phyloP scores from a whole-genome alignment of 345 rosid species.

The Eucalyptus regnans region DNA sequence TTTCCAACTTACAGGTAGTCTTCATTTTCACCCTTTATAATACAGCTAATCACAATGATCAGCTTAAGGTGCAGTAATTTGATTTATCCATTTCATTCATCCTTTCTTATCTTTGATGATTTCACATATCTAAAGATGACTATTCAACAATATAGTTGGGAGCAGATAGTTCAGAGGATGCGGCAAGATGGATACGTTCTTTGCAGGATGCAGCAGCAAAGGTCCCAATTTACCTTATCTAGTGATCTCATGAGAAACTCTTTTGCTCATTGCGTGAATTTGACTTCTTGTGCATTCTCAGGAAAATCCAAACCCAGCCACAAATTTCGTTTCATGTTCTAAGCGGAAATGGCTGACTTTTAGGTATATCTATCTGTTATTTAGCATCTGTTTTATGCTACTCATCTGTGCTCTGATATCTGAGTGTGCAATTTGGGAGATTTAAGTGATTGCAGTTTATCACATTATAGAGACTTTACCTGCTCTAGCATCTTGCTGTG shows the following conservation, averaged over 20 bases:
- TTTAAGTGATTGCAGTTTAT: not conserved
- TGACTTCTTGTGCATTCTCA: slow-evolving; percentile 9
- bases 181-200: slow-evolving; percentile 74
- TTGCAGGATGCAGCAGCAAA: slow-evolving; percentile 62
- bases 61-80: slow-evolving; percentile 47
- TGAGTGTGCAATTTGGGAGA: not conserved
- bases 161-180: slow-evolving; percentile 91
- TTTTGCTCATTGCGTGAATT: not conserved
- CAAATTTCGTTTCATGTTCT: slow-evolving; percentile 37
- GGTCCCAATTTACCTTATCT: slow-evolving; percentile 20
- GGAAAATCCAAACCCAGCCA: slow-evolving; percentile 35
- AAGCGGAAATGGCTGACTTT: slow-evolving; percentile 43
- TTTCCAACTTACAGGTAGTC: slow-evolving; percentile 46
- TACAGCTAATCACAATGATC: slow-evolving; percentile 59
- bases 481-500: not conserved
- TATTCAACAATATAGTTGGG: slow-evolving; percentile 44
- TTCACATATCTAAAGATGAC: not conserved
- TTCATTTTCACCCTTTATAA: slow-evolving; percentile 74
- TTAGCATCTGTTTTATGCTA: not conserved
- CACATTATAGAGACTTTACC: not conserved
- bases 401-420: not conserved
- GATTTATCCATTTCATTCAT: not conserved
- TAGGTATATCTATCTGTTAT: slow-evolving; percentile 6
- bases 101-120: not conserved
- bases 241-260: not conserved